phyloP scores from a whole-genome alignment of 1,139 yeast genomes.

The Candida sanyaensis region DNA sequence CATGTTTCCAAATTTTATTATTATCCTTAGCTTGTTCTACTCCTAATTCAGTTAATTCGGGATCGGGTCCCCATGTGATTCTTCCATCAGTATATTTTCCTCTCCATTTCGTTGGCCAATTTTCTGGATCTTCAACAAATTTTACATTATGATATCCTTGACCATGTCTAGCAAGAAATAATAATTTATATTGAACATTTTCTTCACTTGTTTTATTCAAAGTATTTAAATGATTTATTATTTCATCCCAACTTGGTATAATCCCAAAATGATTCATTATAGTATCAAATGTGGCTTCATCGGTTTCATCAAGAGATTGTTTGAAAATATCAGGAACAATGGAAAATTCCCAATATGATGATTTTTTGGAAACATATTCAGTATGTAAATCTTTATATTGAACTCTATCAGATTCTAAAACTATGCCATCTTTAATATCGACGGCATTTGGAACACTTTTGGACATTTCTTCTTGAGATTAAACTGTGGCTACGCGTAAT shows the following conservation, averaged over 20 bases:
- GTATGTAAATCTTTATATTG: not conserved
- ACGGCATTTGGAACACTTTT: not conserved
- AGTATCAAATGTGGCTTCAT: conserved; percentile 52
- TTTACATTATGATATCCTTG: conserved; percentile 75
- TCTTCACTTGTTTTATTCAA: conserved; percentile 37
- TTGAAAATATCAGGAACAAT: conserved; percentile 55
- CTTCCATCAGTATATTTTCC: conserved; percentile 54
- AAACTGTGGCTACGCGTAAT: too few relatives aligned
- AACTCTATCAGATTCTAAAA: not conserved
- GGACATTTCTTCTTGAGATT: not conserved
- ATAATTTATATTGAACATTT: conserved; percentile 53
- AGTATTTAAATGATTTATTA: conserved; percentile 32
- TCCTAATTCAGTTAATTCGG: conserved; percentile 63
- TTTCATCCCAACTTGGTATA: conserved; percentile 46
- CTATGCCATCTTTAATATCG: not conserved
- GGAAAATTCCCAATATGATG: conserved; percentile 44
- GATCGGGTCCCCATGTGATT: conserved; percentile 66
- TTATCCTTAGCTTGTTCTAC: conserved; percentile 48
- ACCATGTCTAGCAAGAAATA: conserved; percentile 75
- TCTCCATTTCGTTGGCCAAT: conserved; percentile 65
- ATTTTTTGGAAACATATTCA: not conserved
- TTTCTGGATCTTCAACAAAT: conserved; percentile 50
- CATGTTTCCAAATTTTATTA: conserved; percentile 44
- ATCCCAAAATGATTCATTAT: conserved; percentile 52
- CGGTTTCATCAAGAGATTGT: conserved; percentile 50